Base-by-base conservation (phyloP, 345 rosid species). In the Psidium guajava region DNA sequence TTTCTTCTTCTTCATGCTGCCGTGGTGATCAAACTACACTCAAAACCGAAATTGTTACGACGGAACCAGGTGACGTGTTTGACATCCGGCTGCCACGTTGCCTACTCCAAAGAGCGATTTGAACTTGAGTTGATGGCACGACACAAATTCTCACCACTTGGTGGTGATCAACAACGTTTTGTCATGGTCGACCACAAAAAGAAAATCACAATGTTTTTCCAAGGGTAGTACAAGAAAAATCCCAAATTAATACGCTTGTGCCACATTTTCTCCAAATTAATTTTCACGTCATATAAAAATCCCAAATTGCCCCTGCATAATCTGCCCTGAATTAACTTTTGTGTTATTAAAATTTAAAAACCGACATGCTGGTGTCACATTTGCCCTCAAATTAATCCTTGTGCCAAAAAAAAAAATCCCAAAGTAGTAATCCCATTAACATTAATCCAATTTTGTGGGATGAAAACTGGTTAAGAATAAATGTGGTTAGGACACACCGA, bases 261-360 rank as follows among this genome's bases (percentile, higher is more conserved):
- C 0, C 32, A 25, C 5, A 11, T 58, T 58, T n/a, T 11, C 15
- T 58, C 15, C 16, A 58, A 58, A 5, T 58, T 9, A 58, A 58
- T 6, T 25, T 58, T 5, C 3, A 0, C 5, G 3, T 58, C 64
- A 58, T 1, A 0, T 0, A 6, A n/a, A n/a, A n/a, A 58, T n/a
- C 27, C 14, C 32, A 59, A 59, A 59, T 1, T 0, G 0, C 10
- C 2, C 14, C 1, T n/a, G 4, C 9, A 1, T 13, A 16, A 59
- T 59, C 27, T 27, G 3, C 21, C 8, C 0, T 14, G 5, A 27
- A 27, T 6, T 6, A 27, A 59, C 6, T 27, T 27, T 13, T 3
- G 1, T 0, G 0, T 61, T 3, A 3, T 3, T 5, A 27, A 1
- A 13, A 61, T 6, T 61, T 27, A 14, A 15, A 27, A 61, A 14